These are phyloP conservation scores for Starmerella khaoyaiensis DNA, from an alignment of 805 yeast genomes.

Conservation along the genomic window DNA sequence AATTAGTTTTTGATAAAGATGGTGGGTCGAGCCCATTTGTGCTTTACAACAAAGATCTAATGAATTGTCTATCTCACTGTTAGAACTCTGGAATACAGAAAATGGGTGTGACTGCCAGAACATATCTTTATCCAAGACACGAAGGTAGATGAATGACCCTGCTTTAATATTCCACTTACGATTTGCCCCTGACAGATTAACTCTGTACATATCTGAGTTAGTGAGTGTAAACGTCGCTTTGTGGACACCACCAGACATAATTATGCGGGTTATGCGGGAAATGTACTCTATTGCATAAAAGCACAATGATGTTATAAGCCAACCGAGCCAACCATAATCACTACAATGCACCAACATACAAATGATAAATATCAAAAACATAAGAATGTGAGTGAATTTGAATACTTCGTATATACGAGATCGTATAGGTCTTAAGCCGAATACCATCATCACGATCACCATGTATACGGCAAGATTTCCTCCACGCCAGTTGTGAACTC, in stretches of 20 bases:
- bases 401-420: constrained; percentile 45
- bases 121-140: constrained; percentile 37
- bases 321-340: constrained; percentile 47
- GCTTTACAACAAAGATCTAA: constrained; percentile 39
- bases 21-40: constrained; percentile 41
- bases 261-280: constrained; percentile 40
- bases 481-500: constrained; percentile 28
- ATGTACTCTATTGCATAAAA: constrained; percentile 60
- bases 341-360: constrained; percentile 42
- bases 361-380: constrained; percentile 16
- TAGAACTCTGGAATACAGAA: constrained; percentile 32
- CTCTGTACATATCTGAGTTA: constrained; percentile 30
- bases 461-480: constrained; percentile 35
- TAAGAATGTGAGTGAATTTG: constrained; percentile 34
- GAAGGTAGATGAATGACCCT: constrained; percentile 46
- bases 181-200: constrained; percentile 29
- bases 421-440: constrained; percentile 41
- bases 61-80: constrained; percentile 27
- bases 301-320: constrained; percentile 41
- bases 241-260: constrained; percentile 40
- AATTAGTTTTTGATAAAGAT: constrained; percentile 28
- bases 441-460: constrained; percentile 33
- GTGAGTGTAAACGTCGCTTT: constrained; percentile 21
- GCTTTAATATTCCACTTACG: constrained; percentile 38
- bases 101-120: constrained; percentile 72